Conservation (phyloP, 257 asterid species). For the Solanum stenotomum region DNA sequence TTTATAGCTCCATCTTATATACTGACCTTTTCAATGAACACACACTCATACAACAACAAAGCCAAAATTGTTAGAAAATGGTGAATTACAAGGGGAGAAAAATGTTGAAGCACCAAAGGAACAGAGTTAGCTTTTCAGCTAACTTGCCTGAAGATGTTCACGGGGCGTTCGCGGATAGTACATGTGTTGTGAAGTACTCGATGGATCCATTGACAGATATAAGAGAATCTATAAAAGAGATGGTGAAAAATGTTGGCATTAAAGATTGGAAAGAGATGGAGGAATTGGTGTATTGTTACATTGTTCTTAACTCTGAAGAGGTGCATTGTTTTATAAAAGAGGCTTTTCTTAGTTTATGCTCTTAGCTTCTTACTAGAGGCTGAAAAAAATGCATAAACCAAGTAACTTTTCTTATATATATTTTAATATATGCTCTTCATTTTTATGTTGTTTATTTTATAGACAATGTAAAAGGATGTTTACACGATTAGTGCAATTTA, state of each 20-base stretch:
- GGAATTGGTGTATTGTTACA: constrained; percentile 50
- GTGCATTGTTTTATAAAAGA: constrained; percentile 29
- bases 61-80: neutral
- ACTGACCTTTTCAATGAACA: neutral
- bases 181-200: constrained; percentile 56
- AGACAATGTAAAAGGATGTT: neutral
- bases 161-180: constrained; percentile 30
- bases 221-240: constrained; percentile 38
- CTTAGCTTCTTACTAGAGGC: neutral
- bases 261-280: constrained; percentile 55
- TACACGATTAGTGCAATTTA: neutral
- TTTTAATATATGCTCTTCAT: neutral
- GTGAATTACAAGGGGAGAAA: neutral
- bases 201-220: constrained; percentile 40
- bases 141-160: constrained; percentile 39
- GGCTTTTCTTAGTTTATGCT: constrained; percentile 38
- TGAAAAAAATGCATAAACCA: neutral
- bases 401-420: neutral
- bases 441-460: neutral
- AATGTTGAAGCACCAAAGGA: neutral
- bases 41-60: neutral
- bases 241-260: constrained; percentile 41
- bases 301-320: constrained; percentile 45
- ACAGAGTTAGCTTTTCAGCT: constrained; percentile 55
- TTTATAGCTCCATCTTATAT: neutral